Base-by-base conservation (phyloP, 805 yeast genomes). In the Nakazawaea wyomingensis region DNA sequence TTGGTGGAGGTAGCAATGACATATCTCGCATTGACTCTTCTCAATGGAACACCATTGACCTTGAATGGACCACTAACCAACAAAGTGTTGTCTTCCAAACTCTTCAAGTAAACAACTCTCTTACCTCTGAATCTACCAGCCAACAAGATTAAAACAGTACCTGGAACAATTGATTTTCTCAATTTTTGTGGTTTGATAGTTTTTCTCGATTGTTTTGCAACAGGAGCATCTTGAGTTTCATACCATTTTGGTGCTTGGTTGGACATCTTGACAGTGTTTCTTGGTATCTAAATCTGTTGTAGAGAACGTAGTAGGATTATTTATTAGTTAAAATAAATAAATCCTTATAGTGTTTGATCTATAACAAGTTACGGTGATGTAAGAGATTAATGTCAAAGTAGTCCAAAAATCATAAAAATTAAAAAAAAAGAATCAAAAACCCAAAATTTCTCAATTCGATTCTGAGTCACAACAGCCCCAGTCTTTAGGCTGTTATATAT, bases 71-170 rank as follows among this genome's bases (percentile, higher is more conserved):
- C 99, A 52, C 96, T 75, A 53, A 91, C 96, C 66, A 91, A 84
- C 64, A 91, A 78, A 54, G 97, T 91, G 88, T 88, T 87, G 82
- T 93, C 98, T 76, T 89, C 96, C 67, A 93, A 81, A 71, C 82
- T 75, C 83, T 91, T 91, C 71, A 91, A 82, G 85, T 85, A 85
- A 55, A 91, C 97, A 62, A 93, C 99, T 78, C 98, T 90, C 85
- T 91, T 93, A 72, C 99, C 99, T 76, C 99, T 87, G 95, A 89
- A 91, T 76, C 96, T 88, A 70, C 99, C 99, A 64, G 98, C 97
- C 69, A 91, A 82, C 71, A 91, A 76, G 72, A 91, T 91, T 69
- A 93, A 79, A 59, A 91, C 97, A 66, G 97, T 85, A 71, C 99
- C 99, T 73, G 97, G 97, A 59, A 85, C 95, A 65, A 91, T 78